These are phyloP conservation scores for Kodamaea suecica DNA, from an alignment of 1,139 yeast species.

Conservation along the genomic window DNA sequence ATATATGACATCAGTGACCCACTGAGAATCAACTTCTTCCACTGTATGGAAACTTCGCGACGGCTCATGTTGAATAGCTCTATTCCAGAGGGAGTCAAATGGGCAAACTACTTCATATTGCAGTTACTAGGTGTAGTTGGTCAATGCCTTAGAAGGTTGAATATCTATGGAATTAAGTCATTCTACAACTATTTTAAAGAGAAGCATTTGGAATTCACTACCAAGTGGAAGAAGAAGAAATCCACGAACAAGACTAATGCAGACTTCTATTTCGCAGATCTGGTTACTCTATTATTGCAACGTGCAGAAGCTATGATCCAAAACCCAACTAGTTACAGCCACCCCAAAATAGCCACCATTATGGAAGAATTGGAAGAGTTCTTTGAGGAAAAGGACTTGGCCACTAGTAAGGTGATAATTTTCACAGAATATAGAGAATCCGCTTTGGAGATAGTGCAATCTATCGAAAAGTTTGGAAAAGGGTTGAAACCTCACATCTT, in stretches of 20 bases:
- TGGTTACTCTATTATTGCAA: constrained; percentile 42
- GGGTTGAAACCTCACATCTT: constrained; percentile 75
- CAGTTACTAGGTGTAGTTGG: constrained; percentile 74
- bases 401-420: constrained; percentile 70
- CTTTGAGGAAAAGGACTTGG: constrained; percentile 35
- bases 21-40: constrained; percentile 63
- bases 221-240: constrained; percentile 50
- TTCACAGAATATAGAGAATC: constrained; percentile 88
- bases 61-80: constrained; percentile 49
- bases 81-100: constrained; percentile 64
- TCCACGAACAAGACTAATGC: constrained; percentile 60
- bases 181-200: constrained; percentile 65
- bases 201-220: constrained; percentile 55
- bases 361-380: constrained; percentile 57
- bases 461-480: constrained; percentile 43
- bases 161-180: constrained; percentile 78
- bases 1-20: constrained; percentile 67
- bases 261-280: constrained; percentile 52
- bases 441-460: constrained; percentile 78
- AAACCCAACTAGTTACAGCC: constrained; percentile 53
- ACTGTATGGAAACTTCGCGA: constrained; percentile 66
- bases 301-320: constrained; percentile 43
- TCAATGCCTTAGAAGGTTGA: constrained; percentile 62
- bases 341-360: constrained; percentile 68
- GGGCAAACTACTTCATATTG: constrained; percentile 62